A percentile compares a stretch with the other conserved stretches of the same genome.
phyloP scores from a whole-genome alignment of 2,329 filamentous ascomycete genomes.

The Fonsecaea nubica region DNA sequence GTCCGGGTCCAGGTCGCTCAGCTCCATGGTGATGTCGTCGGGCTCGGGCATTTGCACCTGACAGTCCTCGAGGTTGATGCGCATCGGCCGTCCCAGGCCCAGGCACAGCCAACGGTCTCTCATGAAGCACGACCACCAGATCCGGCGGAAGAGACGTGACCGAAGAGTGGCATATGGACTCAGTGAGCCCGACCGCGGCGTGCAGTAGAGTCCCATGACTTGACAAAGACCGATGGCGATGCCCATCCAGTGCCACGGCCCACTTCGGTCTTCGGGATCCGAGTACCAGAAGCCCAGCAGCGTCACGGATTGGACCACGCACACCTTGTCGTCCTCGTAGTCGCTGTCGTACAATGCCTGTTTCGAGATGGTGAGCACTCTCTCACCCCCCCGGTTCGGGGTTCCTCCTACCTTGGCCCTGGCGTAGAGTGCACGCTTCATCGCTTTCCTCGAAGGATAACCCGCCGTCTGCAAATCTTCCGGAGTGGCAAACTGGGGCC shows the following conservation, averaged over 20 bases:
- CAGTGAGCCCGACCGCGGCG: conserved; percentile 61
- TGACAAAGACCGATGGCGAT: conserved; percentile 90
- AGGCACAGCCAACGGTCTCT: conserved; percentile 88
- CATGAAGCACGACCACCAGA: conserved; percentile 98
- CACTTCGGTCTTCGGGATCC: conserved; percentile 93
- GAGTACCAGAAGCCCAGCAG: conserved; percentile 98
- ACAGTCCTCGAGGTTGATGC: conserved; percentile 91
- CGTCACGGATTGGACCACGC: conserved; percentile 83
- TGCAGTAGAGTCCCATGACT: conserved; percentile 84
- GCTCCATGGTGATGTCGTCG: conserved; percentile 61
- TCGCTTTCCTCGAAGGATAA: conserved; percentile 44
- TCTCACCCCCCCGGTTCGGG: conserved; percentile 61
- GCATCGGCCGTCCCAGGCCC: conserved; percentile 88
- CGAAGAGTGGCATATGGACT: conserved; percentile 28
- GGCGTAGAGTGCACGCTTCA: conserved; percentile 70
- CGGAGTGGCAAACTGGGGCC: conserved; percentile 40
- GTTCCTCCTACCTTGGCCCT: conserved; percentile 73
- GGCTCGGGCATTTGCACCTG: conserved; percentile 88
- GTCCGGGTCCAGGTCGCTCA: conserved; percentile 19
- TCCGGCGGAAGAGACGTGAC: conserved; percentile 80
- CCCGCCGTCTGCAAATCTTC: conserved; percentile 43
- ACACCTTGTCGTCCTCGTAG: conserved; percentile 86
- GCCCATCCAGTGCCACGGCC: conserved; percentile 99
- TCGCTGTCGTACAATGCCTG: conserved; percentile 92
- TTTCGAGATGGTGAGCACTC: conserved; percentile 53